A percentile compares a stretch with the other conserved stretches of the same genome.
These are phyloP conservation scores for Silene latifolia DNA, from an alignment of 148 eudicot genomes.

Conservation along the genomic window DNA sequence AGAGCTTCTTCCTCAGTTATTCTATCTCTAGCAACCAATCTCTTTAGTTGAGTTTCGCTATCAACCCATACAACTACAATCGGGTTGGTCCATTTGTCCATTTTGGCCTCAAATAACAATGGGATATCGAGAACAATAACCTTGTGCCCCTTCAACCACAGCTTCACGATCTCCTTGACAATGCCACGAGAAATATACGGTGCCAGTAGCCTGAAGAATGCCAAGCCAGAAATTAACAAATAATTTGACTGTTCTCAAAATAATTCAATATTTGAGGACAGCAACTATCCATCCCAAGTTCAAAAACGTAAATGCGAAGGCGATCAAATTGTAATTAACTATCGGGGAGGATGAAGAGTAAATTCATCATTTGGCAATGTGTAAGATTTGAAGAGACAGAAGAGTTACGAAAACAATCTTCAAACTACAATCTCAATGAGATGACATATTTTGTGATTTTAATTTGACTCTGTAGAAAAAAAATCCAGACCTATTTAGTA, in stretches of 20 bases:
- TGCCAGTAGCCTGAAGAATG: conserved; percentile 61
- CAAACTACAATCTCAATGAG: background rate
- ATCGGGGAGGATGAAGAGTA: too few relatives aligned
- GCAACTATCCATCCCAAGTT: too few relatives aligned
- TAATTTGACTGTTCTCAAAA: background rate
- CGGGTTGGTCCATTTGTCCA: conserved; percentile 92
- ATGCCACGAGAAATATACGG: conserved; percentile 78
- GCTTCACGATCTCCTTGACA: conserved; percentile 57
- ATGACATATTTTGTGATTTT: background rate
- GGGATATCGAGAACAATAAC: conserved; percentile 84
- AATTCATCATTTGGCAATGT: background rate
- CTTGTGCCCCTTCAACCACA: conserved; percentile 78
- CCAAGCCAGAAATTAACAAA: conserved; percentile 5
- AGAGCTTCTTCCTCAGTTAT: conserved; percentile 63
- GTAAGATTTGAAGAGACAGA: background rate
- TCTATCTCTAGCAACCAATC: conserved; percentile 74
- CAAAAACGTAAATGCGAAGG: background rate
- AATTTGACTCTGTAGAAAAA: background rate
- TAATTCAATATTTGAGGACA: background rate
- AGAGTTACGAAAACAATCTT: background rate
- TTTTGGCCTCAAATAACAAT: conserved; percentile 81
- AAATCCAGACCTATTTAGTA: conserved; percentile 59
- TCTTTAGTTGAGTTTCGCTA: conserved; percentile 70
- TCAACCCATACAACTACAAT: conserved; percentile 84
- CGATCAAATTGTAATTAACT: too few relatives aligned